Evolutionary conservation across 2,329 filamentous ascomycete species (phyloP).

Genomic region (Fusarium setosum): DNA sequence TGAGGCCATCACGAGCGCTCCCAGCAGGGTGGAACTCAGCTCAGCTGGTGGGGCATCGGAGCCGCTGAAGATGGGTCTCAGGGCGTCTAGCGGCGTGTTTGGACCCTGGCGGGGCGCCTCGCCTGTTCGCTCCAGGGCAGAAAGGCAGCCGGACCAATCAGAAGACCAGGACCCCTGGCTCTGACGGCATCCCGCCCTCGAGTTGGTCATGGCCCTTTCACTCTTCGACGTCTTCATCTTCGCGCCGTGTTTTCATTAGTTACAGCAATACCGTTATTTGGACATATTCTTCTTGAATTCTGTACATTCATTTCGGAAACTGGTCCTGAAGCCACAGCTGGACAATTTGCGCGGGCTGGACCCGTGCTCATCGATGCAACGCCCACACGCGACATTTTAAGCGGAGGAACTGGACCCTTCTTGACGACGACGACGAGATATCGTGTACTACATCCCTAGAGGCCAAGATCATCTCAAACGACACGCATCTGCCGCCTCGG

Average conservation of each 20-base stretch:
- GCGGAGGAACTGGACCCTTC: neutral
- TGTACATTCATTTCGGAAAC: neutral
- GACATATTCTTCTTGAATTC: too few species aligned
- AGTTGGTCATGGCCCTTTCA: neutral
- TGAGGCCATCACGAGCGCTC: neutral
- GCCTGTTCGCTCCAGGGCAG: neutral
- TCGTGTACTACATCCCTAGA: too few species aligned
- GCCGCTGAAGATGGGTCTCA: neutral
- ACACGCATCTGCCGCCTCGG: neutral
- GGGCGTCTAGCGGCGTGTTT: neutral
- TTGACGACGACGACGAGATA: neutral
- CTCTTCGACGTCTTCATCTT: neutral
- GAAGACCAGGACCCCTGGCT: neutral
- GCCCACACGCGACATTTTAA: neutral
- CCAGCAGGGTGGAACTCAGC: too few species aligned
- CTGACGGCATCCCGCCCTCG: neutral
- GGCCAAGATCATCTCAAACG: too few species aligned
- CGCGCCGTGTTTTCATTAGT: neutral
- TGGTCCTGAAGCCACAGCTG: neutral
- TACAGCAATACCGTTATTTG: neutral
- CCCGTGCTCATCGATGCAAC: neutral
- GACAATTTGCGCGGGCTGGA: neutral
- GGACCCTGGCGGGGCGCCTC: too few species aligned
- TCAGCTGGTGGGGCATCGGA: neutral
- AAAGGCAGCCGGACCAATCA: neutral